These are phyloP conservation scores for Cnidoscolus chayamansa DNA, from an alignment of 441 rosid species.

Conservation along the genomic window DNA sequence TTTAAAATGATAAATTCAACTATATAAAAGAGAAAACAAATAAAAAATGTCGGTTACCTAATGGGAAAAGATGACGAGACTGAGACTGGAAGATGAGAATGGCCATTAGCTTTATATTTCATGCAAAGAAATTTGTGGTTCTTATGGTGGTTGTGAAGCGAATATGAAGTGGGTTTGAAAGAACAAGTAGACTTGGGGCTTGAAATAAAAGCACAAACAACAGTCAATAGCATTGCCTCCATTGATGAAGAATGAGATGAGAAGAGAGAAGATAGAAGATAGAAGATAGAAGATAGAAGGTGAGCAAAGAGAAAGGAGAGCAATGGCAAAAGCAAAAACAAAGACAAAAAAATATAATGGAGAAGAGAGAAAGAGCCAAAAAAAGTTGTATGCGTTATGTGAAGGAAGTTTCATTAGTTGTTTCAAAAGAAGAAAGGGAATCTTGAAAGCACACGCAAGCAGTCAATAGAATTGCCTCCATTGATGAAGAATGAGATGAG, in stretches of 20 bases:
- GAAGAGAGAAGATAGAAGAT: background rate
- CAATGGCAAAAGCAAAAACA: background rate
- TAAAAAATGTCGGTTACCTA: background rate
- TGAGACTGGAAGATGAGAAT: background rate
- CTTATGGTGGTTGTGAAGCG: background rate
- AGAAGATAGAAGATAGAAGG: background rate
- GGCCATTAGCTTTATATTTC: slow-evolving; percentile 2
- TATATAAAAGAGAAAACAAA: background rate
- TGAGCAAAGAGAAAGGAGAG: background rate
- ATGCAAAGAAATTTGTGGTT: background rate
- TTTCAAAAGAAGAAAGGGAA: background rate
- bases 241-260: background rate
- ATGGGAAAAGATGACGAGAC: background rate
- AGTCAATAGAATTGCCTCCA: too few relatives aligned
- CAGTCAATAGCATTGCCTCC: background rate
- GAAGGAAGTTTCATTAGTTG: background rate
- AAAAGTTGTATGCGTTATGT: background rate
- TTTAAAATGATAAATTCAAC: background rate
- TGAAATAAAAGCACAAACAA: slow-evolving; percentile 9
- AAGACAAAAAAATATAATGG: background rate
- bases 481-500: too few relatives aligned
- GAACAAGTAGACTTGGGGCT: background rate
- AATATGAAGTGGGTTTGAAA: background rate
- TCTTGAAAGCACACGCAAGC: background rate
- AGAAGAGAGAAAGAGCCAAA: background rate